Evolutionary conservation across 805 yeast genomes (phyloP).

Genomic region (Ogataea nitratoaversa): DNA sequence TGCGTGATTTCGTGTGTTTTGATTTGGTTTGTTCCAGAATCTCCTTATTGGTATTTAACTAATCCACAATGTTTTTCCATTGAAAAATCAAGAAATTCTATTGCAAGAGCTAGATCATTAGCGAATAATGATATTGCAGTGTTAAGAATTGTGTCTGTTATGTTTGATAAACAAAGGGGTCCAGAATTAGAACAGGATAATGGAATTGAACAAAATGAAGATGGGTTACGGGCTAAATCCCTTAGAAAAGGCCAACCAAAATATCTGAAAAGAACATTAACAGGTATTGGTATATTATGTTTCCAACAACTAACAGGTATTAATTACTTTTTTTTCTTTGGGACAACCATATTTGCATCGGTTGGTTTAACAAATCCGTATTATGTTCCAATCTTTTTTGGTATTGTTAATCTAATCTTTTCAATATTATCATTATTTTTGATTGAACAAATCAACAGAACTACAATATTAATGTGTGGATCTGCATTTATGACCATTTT

Average conservation of each 20-base stretch:
- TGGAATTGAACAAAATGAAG: constrained; percentile 4
- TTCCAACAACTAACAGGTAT: constrained; percentile 57
- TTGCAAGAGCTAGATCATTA: constrained; percentile 18
- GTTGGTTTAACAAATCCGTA: constrained; percentile 54
- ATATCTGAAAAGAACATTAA: constrained; percentile 24
- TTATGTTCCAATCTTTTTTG: constrained; percentile 51
- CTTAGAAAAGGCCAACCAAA: constrained; percentile 28
- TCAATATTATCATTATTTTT: constrained; percentile 45
- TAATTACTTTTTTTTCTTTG: constrained; percentile 65
- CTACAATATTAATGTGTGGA: constrained; percentile 43
- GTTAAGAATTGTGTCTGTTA: constrained; percentile 13
- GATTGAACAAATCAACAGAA: constrained; percentile 47
- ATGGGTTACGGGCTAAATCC: constrained; percentile 5
- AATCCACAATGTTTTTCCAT: constrained; percentile 6
- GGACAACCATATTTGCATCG: constrained; percentile 49
- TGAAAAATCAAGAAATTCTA: not conserved
- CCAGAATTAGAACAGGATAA: constrained; percentile 1
- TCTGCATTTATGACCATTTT: constrained; percentile 45
- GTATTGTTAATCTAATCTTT: constrained; percentile 48
- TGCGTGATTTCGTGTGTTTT: too few species aligned
- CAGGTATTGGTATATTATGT: constrained; percentile 27
- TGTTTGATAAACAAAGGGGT: constrained; percentile 15
- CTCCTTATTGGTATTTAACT: constrained; percentile 29
- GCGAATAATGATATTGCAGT: constrained; percentile 19
- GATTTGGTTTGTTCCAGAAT: constrained; percentile 33